These are phyloP conservation scores for Komagataella mondaviorum DNA, from an alignment of 805 yeast species.

Conservation along the genomic window DNA sequence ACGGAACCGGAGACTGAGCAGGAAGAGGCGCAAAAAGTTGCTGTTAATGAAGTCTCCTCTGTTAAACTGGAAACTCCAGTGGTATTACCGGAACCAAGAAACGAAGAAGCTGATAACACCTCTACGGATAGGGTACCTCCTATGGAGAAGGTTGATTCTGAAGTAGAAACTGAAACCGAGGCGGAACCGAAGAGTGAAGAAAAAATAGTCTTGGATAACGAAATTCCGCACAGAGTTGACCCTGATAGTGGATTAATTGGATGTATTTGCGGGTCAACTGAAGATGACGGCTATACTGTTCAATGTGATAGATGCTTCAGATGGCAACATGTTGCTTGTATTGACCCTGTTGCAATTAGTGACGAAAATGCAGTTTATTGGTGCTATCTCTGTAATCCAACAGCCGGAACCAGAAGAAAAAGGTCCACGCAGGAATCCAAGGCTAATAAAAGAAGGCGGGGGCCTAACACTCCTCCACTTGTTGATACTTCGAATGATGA, in stretches of 20 bases:
- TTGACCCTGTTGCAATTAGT: conserved; percentile 56
- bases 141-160: conserved; percentile 11
- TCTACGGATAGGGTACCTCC: background rate
- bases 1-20: background rate
- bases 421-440: background rate
- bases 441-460: background rate
- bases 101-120: conserved; percentile 7
- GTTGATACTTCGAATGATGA: background rate
- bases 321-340: conserved; percentile 94
- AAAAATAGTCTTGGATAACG: background rate
- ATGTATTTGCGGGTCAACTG: conserved; percentile 77
- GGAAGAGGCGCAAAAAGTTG: background rate
- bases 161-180: background rate
- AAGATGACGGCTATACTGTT: conserved; percentile 87
- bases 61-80: conserved; percentile 2
- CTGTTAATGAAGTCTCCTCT: background rate
- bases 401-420: background rate
- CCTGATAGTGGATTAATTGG: conserved; percentile 81
- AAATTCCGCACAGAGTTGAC: conserved; percentile 39
- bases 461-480: background rate
- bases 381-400: conserved; percentile 61
- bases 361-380: conserved; percentile 74
- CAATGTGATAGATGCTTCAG: conserved; percentile 89
- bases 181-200: background rate
- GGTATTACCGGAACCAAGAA: conserved; percentile 8